These are phyloP conservation scores for Durio zibethinus DNA, from an alignment of 345 rosid genomes.

Conservation along the genomic window DNA sequence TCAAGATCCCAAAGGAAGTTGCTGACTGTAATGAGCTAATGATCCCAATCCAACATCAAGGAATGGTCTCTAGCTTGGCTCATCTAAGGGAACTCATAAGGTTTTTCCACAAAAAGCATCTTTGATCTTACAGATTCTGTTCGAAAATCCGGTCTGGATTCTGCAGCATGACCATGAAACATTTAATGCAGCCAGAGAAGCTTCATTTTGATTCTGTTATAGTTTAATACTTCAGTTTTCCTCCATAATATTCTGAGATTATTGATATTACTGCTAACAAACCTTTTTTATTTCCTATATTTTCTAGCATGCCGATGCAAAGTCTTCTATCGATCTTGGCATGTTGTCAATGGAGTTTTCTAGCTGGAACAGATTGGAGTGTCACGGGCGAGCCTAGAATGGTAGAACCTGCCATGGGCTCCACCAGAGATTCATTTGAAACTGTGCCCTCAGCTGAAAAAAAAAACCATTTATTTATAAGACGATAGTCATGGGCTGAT, in stretches of 20 bases:
- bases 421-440: conserved; percentile 16
- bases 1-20: neutral
- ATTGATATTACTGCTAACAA: neutral
- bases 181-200: neutral
- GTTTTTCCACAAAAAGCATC: no score
- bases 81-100: no score
- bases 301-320: neutral
- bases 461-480: neutral
- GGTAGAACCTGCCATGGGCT: conserved; percentile 31
- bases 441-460: neutral
- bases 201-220: neutral
- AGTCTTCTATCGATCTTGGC: conserved; percentile 7
- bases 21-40: neutral
- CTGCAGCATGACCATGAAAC: neutral
- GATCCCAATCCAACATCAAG: neutral
- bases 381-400: conserved; percentile 26
- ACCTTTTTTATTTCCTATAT: neutral
- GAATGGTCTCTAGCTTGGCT: neutral
- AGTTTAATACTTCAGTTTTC: neutral
- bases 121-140: no score
- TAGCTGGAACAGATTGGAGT: conserved; percentile 12
- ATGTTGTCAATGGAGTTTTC: conserved; percentile 1
- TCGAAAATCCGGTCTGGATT: no score
- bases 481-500: neutral
- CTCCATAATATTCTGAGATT: no score